Evolutionary conservation across 1,284 basidiomycete species (phyloP).

Genomic region (Puccinia sorghi): DNA sequence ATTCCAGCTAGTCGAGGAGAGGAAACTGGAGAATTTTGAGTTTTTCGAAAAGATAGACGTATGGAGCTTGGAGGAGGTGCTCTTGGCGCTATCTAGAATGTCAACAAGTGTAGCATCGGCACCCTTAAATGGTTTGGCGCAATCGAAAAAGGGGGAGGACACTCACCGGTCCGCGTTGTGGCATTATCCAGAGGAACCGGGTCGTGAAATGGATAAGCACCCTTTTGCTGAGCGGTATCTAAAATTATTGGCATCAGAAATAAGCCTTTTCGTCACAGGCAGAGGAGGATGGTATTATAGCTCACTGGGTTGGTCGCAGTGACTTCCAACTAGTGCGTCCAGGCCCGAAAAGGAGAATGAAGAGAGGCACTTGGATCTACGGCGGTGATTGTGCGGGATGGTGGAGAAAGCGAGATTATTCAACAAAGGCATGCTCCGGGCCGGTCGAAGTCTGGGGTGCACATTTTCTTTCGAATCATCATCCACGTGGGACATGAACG

Average conservation of each 20-base stretch:
- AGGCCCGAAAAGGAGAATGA: conserved; percentile 22
- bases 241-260: not conserved
- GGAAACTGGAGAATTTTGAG: conserved; percentile 20
- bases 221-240: not conserved
- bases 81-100: not conserved
- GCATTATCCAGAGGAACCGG: not conserved
- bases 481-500: not conserved
- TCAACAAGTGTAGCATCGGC: not conserved
- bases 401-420: not conserved
- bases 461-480: not conserved
- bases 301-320: conserved; percentile 1
- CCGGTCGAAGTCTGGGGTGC: not conserved
- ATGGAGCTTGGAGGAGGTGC: conserved; percentile 19
- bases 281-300: not conserved
- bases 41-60: conserved; percentile 15
- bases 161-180: conserved; percentile 14
- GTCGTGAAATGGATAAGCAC: not conserved
- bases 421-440: conserved; percentile 32
- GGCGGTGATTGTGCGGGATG: not conserved
- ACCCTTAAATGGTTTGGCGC: not conserved
- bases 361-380: conserved; percentile 24
- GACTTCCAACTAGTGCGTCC: conserved; percentile 14
- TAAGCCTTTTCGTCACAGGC: not conserved
- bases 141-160: not conserved
- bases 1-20: conserved; percentile 15